Percentiles rank a stretch among this genome's conserved stretches.
Conservation (phyloP, 768 basidiomycete species). For the Chalciporus chontae region DNA sequence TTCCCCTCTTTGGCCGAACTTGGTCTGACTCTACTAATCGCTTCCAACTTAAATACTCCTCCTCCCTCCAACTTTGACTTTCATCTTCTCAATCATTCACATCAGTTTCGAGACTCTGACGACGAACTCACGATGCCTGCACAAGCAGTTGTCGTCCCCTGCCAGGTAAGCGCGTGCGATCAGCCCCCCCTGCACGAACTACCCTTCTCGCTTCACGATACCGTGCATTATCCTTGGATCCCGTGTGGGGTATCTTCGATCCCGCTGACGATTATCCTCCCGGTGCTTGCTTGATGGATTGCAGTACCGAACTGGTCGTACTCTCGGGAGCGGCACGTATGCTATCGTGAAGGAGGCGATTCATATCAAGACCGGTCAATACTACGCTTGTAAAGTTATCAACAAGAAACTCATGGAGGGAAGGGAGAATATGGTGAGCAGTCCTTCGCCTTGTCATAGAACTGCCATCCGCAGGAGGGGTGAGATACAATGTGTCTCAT, state of each 20-base stretch:
- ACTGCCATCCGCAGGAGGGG: slow-evolving; percentile 3
- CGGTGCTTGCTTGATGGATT: not conserved
- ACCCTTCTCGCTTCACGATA: not conserved
- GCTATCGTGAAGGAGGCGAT: slow-evolving; percentile 95
- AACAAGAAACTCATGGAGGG: slow-evolving; percentile 99
- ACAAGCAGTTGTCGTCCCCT: slow-evolving; percentile 38
- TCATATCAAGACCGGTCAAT: slow-evolving; percentile 87
- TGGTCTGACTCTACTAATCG: slow-evolving; percentile 8
- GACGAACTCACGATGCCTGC: slow-evolving; percentile 25
- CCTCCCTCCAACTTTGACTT: slow-evolving; percentile 1
- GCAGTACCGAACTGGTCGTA: slow-evolving; percentile 85
- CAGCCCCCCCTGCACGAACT: not conserved
- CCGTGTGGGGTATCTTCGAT: not conserved
- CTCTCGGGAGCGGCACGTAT: slow-evolving; percentile 89
- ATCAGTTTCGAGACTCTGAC: slow-evolving; percentile 17
- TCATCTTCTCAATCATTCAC: slow-evolving; percentile 5
- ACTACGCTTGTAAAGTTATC: slow-evolving; percentile 99
- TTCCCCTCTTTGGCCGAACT: slow-evolving; percentile 1
- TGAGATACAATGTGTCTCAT: not conserved
- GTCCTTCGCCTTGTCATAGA: slow-evolving; percentile 3
- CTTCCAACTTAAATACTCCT: slow-evolving; percentile 14
- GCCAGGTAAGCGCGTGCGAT: slow-evolving; percentile 36
- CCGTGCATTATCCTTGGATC: not conserved
- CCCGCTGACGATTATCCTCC: slow-evolving; percentile 5
- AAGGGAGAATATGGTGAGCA: slow-evolving; percentile 89